These are phyloP conservation scores for Endothia cerciana DNA, from an alignment of 2,329 filamentous ascomycete species.

Conservation along the genomic window DNA sequence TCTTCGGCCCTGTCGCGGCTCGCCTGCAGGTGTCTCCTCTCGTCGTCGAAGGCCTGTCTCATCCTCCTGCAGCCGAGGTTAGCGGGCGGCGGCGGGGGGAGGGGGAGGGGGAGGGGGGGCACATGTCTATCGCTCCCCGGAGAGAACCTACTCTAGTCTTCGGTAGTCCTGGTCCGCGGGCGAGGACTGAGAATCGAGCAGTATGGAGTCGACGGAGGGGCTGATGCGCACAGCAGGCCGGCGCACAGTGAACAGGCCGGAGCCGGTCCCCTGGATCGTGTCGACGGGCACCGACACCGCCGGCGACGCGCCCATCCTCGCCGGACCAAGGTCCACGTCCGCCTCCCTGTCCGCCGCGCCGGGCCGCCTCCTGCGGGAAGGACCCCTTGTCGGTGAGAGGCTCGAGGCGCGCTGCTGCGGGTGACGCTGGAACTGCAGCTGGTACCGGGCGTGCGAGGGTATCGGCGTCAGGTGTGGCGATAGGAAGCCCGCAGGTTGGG, in stretches of 20 bases:
- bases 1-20: constrained; percentile 57
- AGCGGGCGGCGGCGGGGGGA: too few species aligned
- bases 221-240: constrained; percentile 22
- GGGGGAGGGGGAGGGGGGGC: too few species aligned
- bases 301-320: constrained; percentile 1
- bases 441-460: constrained; percentile 31
- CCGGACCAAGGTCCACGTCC: constrained; percentile 23
- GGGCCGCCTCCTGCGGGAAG: constrained; percentile 15
- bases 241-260: constrained; percentile 26
- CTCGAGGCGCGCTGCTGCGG: constrained; percentile 38
- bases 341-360: constrained; percentile 19
- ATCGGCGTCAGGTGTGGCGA: constrained; percentile 35
- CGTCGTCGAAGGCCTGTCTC: constrained; percentile 56
- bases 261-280: constrained; percentile 27
- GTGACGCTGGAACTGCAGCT: constrained; percentile 32
- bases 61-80: constrained; percentile 35
- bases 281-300: constrained; percentile 26
- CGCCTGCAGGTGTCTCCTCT: constrained; percentile 57
- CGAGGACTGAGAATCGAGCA: constrained; percentile 16
- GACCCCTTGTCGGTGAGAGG: constrained; percentile 37
- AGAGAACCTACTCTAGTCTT: constrained; percentile 23
- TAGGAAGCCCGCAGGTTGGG: constrained; percentile 33
- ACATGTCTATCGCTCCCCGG: background rate
- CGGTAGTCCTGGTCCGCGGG: constrained; percentile 18
- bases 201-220: constrained; percentile 11